phyloP scores from a whole-genome alignment of 768 basidiomycete genomes.

The Ramaria sp. region DNA sequence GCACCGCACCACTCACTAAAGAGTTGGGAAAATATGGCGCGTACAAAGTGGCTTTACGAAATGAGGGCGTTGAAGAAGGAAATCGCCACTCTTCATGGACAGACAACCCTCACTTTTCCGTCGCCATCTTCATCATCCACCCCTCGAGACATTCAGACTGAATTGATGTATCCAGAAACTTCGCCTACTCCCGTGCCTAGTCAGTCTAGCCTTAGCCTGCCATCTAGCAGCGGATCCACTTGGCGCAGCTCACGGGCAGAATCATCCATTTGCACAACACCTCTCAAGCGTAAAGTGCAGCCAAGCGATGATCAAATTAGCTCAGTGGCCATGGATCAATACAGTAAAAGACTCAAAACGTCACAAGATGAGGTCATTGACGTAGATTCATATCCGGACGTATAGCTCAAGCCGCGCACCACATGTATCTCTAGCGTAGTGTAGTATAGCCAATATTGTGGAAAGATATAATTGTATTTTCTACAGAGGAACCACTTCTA shows the following conservation, averaged over 20 bases:
- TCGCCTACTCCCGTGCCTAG: not conserved
- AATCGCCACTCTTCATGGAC: conserved; percentile 23
- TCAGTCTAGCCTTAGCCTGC: not conserved
- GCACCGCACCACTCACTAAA: conserved; percentile 44
- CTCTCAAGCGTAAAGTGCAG: not conserved
- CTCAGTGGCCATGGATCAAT: not conserved
- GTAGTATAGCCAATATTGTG: not conserved
- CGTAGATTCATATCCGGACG: not conserved
- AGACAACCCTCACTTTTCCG: not conserved
- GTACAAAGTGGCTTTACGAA: conserved; percentile 21
- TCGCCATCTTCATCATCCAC: not conserved
- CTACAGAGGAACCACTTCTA: not conserved
- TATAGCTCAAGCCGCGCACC: not conserved
- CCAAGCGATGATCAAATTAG: not conserved
- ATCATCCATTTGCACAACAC: not conserved
- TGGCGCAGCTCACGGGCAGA: too few species aligned
- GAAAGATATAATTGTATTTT: not conserved
- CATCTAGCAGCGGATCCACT: not conserved
- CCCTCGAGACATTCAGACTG: conserved; percentile 17
- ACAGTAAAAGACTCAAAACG: not conserved
- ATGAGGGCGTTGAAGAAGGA: conserved; percentile 37
- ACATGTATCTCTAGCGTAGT: not conserved
- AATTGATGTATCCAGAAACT: not conserved
- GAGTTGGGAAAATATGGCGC: conserved; percentile 42
- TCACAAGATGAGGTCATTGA: not conserved